A percentile compares a stretch with the other conserved stretches of the same genome.
These are phyloP conservation scores for Wickerhamomyces ciferrii DNA, from an alignment of 805 yeast species.

Conservation along the genomic window DNA sequence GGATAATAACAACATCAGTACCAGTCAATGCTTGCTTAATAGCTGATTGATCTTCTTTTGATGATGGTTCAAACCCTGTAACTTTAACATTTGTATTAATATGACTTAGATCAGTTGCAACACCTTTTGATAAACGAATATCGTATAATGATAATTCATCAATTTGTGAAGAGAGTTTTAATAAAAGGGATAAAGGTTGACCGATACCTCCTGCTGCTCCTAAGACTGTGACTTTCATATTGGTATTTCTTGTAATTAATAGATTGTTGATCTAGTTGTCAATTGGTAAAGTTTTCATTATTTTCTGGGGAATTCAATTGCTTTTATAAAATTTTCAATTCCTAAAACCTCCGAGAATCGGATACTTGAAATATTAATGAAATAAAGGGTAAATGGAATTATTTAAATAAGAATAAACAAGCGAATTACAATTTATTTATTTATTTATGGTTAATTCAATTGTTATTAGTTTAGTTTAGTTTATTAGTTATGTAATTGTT, in stretches of 20 bases:
- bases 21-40: constrained; percentile 40
- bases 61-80: constrained; percentile 52
- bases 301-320: too few relatives aligned
- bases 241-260: too few relatives aligned
- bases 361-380: too few relatives aligned
- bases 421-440: background rate
- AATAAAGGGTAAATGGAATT: background rate
- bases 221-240: constrained; percentile 73
- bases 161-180: constrained; percentile 63
- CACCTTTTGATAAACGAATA: constrained; percentile 82
- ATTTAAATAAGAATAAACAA: background rate
- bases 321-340: background rate
- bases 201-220: constrained; percentile 97
- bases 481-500: background rate
- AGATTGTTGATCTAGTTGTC: too few relatives aligned
- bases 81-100: constrained; percentile 65
- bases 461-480: too few relatives aligned
- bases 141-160: constrained; percentile 74
- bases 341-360: background rate
- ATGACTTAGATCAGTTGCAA: constrained; percentile 83
- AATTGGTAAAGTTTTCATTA: too few relatives aligned
- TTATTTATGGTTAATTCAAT: too few relatives aligned
- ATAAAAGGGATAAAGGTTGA: constrained; percentile 79
- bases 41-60: constrained; percentile 44
- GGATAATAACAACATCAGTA: constrained; percentile 47